Conservation (phyloP, 2,329 filamentous ascomycete genomes). For the Penicillium sp. region DNA sequence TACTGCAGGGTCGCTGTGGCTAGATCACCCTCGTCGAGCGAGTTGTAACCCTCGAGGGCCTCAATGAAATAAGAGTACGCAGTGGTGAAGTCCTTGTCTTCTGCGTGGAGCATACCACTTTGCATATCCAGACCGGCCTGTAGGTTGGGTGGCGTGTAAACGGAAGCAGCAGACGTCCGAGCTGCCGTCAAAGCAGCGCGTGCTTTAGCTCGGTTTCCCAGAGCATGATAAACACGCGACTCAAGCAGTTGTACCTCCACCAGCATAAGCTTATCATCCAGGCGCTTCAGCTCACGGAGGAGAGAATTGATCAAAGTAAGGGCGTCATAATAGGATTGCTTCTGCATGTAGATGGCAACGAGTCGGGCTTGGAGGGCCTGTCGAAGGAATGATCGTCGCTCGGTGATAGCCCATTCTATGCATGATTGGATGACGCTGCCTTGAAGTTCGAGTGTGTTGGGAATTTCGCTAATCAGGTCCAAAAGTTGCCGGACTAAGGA, state of each 20-base stretch:
- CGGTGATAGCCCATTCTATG: constrained; percentile 97
- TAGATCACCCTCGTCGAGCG: constrained; percentile 79
- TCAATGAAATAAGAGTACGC: constrained; percentile 99
- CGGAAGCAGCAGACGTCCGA: constrained; percentile 89
- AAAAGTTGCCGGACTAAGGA: constrained; percentile 83
- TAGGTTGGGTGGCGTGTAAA: constrained; percentile 91
- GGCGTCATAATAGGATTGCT: constrained; percentile 95
- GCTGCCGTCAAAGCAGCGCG: constrained; percentile 92
- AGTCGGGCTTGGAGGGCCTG: constrained; percentile 97
- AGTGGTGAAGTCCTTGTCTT: constrained; percentile 98
- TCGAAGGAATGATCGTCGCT: constrained; percentile 91
- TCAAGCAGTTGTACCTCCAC: constrained; percentile 98
- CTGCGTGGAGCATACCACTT: constrained; percentile 96
- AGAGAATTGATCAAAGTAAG: constrained; percentile 95
- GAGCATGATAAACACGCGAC: constrained; percentile 92
- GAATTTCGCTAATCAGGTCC: constrained; percentile 90
- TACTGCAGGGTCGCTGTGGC: constrained; percentile 98
- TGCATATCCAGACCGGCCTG: constrained; percentile 99
- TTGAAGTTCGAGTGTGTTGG: constrained; percentile 90
- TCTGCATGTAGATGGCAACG: constrained; percentile 90
- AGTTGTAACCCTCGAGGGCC: constrained; percentile 93
- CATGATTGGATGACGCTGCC: constrained; percentile 95
- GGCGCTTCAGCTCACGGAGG: constrained; percentile 90
- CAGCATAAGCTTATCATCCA: constrained; percentile 96
- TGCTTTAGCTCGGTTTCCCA: constrained; percentile 94